Evolutionary conservation across 345 rosid species (phyloP).

Genomic region (Brassica rapa): DNA sequence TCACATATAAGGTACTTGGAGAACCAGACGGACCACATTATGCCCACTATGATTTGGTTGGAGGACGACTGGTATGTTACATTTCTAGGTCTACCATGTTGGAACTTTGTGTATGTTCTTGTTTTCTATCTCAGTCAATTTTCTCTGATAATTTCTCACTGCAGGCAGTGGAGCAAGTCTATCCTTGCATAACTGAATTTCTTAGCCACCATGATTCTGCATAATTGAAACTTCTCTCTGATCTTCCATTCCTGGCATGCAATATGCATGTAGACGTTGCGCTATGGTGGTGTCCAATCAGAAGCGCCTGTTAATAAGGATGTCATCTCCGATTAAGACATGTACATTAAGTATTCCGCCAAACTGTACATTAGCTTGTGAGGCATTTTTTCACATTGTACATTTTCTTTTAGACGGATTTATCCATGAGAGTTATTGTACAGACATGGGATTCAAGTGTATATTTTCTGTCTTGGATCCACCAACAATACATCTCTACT

Average conservation of each 20-base stretch:
- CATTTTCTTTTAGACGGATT: background rate
- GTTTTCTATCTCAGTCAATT: background rate
- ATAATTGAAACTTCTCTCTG: background rate
- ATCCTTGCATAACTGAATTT: conserved; percentile 1
- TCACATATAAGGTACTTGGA: background rate
- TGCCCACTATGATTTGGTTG: conserved; percentile 45
- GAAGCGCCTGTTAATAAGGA: background rate
- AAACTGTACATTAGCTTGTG: background rate
- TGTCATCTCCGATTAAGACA: background rate
- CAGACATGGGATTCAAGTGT: conserved; percentile 4
- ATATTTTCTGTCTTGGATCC: conserved; percentile 12
- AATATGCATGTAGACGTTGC: background rate
- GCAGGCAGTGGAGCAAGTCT: background rate
- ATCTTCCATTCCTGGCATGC: background rate
- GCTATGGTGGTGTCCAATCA: background rate
- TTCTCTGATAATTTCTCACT: background rate
- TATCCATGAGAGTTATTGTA: background rate
- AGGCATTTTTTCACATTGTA: background rate
- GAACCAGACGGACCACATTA: conserved; percentile 8
- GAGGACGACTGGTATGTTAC: conserved; percentile 56
- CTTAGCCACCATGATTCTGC: conserved; percentile 2
- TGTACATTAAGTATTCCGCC: background rate
- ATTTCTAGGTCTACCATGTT: conserved; percentile 1
- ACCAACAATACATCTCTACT: background rate
- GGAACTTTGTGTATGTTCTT: conserved; percentile 26